Percentiles rank a stretch among this genome's conserved stretches.
Evolutionary conservation across 2,329 filamentous ascomycete genomes (phyloP).

Genomic region (Aspergillus neotritici): DNA sequence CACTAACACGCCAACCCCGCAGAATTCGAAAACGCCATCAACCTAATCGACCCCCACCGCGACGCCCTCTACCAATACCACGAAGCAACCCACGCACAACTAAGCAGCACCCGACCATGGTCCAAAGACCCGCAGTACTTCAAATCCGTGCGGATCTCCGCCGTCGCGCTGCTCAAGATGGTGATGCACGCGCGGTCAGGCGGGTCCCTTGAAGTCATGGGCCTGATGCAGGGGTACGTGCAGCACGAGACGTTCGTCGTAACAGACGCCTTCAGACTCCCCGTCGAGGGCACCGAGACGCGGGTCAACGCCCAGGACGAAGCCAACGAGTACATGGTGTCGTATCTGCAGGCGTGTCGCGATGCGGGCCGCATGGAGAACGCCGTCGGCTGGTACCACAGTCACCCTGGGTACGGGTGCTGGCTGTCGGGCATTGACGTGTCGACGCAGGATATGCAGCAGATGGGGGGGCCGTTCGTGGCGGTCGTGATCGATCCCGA

Average conservation of each 20-base stretch:
- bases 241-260: constrained; percentile 78
- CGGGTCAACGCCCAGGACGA: constrained; percentile 93
- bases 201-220: constrained; percentile 91
- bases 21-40: constrained; percentile 85
- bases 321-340: constrained; percentile 94
- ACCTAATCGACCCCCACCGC: constrained; percentile 75
- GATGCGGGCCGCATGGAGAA: constrained; percentile 79
- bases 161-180: constrained; percentile 95
- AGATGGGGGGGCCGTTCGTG: constrained; percentile 87
- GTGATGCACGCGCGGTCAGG: constrained; percentile 98
- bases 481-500: constrained; percentile 96
- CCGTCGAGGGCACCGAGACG: constrained; percentile 97
- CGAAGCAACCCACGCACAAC: constrained; percentile 59
- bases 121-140: constrained; percentile 74
- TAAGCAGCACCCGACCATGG: constrained; percentile 68
- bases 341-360: constrained; percentile 71
- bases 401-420: constrained; percentile 94
- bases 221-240: constrained; percentile 93
- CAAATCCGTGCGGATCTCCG: constrained; percentile 87
- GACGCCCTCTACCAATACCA: constrained; percentile 91
- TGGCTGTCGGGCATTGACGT: constrained; percentile 98
- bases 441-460: constrained; percentile 76
- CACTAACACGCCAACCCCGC: constrained; percentile 10
- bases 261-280: constrained; percentile 87
- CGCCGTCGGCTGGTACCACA: constrained; percentile 96